Conservation (phyloP, 1,284 basidiomycete genomes). For the Ganoderma lingzhi region DNA sequence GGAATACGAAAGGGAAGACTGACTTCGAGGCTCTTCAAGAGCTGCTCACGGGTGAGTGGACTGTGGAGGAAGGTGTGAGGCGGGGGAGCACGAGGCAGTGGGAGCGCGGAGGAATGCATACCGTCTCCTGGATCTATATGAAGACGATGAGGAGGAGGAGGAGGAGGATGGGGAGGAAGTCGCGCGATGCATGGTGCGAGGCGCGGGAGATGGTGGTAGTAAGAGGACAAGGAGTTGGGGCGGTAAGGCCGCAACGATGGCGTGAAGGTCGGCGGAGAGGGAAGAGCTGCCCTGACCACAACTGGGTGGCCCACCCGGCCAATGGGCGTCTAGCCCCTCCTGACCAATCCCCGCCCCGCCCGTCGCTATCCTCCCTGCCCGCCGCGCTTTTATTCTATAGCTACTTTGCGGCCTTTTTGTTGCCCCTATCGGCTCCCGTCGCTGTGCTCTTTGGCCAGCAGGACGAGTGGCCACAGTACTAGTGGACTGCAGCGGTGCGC, state of each 20-base stretch:
- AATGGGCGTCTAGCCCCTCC: conserved; percentile 22
- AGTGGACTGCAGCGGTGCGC: conserved; percentile 13
- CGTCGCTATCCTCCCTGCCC: conserved; percentile 32
- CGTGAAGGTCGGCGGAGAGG: conserved; percentile 43
- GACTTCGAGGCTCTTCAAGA: conserved; percentile 69
- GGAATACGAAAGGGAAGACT: conserved; percentile 28
- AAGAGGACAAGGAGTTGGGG: conserved; percentile 47
- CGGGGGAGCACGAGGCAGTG: conserved; percentile 35
- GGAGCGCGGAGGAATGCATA: conserved; percentile 40
- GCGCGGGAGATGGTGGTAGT: conserved; percentile 46
- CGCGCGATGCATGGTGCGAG: conserved; percentile 39
- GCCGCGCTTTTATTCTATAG: conserved; percentile 17
- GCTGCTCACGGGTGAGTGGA: conserved; percentile 66
- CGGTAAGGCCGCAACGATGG: conserved; percentile 43
- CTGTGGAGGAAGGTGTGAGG: conserved; percentile 46
- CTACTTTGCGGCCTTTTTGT: conserved; percentile 11
- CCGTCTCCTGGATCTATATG: conserved; percentile 46
- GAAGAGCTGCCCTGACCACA: conserved; percentile 39
- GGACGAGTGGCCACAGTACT: conserved; percentile 3
- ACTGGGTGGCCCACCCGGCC: conserved; percentile 32
- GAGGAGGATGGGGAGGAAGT: conserved; percentile 39
- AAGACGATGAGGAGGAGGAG: conserved; percentile 37
- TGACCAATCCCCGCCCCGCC: conserved; percentile 34
- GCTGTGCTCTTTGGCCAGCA: neutral
- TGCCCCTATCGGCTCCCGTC: neutral